Conservation (phyloP, 2,329 filamentous ascomycete species). For the Rugonectria rugulosa region DNA sequence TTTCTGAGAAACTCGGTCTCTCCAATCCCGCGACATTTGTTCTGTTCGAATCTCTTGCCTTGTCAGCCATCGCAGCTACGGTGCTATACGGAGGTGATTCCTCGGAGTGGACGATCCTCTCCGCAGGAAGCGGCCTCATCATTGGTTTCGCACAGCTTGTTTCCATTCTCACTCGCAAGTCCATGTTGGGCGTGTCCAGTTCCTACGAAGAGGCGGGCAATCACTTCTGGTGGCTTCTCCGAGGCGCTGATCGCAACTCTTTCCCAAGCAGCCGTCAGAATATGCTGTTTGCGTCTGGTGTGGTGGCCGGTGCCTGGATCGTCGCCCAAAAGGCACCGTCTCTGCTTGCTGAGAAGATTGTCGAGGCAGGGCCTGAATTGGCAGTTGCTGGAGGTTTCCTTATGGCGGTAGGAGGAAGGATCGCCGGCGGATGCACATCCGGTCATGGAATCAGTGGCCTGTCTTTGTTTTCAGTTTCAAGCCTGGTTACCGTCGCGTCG, state of each 20-base stretch:
- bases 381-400: slow-evolving; percentile 62
- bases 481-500: slow-evolving; percentile 65
- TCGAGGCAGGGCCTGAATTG: slow-evolving; percentile 46
- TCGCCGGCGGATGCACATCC: slow-evolving; percentile 73
- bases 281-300: slow-evolving; percentile 61
- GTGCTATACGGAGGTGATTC: slow-evolving; percentile 38
- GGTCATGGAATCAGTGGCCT: slow-evolving; percentile 75
- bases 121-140: slow-evolving; percentile 63
- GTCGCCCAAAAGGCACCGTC: slow-evolving; percentile 45
- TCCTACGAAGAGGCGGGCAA: slow-evolving; percentile 68
- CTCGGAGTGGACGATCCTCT: slow-evolving; percentile 43
- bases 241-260: slow-evolving; percentile 35
- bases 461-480: slow-evolving; percentile 67
- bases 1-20: slow-evolving; percentile 52
- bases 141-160: slow-evolving; percentile 66
- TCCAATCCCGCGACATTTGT: slow-evolving; percentile 48
- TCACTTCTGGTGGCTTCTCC: slow-evolving; percentile 55
- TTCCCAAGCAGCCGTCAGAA: slow-evolving; percentile 49
- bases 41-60: slow-evolving; percentile 52
- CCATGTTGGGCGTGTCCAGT: slow-evolving; percentile 66
- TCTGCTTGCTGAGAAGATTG: slow-evolving; percentile 33
- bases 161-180: slow-evolving; percentile 60
- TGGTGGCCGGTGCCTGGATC: slow-evolving; percentile 55
- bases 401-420: slow-evolving; percentile 66
- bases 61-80: slow-evolving; percentile 50